Evolutionary conservation across 1,139 yeast species (phyloP), one percentile per base, ranked within the genome.

Genomic region (Debaryomyces fabryi): DNA sequence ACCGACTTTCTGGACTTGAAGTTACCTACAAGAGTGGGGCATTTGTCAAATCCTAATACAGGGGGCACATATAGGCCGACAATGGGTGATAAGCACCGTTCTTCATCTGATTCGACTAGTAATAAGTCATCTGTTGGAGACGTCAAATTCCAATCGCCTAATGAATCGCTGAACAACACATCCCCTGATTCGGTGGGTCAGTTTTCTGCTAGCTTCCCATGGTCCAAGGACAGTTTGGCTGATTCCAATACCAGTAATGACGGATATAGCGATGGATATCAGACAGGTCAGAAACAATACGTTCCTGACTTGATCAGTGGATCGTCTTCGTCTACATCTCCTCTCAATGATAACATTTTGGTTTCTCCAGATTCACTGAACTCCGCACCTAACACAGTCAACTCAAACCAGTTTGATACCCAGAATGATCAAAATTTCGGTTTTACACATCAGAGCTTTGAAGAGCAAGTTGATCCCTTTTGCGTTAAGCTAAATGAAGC

Each of bases 401-500:
- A 55, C 20, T 46, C 56, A 6, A 50, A 49, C 29, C 52, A 56
- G 33, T 52, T 49, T 43, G 69, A 64, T 37, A 49, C 53, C 34
- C 49, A 52, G 13, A 48, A 54, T 12, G 39, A 45, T n/a, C 34
- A 46, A 10, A 48, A 44, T 10, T 53, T 53, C 23, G 64, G 60
- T 20, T 52, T 63, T 36, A 52, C 58, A 9, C 35, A 40, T 29
- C 54, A 57, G 15, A 62, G 60, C 27, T 76, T 74, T 53, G 79
- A 76, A 35, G 81, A 76, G 53, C 66, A 72, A 53, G 65, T 71
- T 16, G 78, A 76, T 53, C 85, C 85, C 43, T 92, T 92, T 61
- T 92, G 98, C 62, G 80, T 79, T 24, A 81, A 84, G 58, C 74
- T 92, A 58, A 81, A 81, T 53, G 79, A 83, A 63, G 97, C 92